A percentile compares a stretch with the other conserved stretches of the same genome.
Evolutionary conservation across 768 basidiomycete species (phyloP).

Genomic region (Dioszegia crocea): DNA sequence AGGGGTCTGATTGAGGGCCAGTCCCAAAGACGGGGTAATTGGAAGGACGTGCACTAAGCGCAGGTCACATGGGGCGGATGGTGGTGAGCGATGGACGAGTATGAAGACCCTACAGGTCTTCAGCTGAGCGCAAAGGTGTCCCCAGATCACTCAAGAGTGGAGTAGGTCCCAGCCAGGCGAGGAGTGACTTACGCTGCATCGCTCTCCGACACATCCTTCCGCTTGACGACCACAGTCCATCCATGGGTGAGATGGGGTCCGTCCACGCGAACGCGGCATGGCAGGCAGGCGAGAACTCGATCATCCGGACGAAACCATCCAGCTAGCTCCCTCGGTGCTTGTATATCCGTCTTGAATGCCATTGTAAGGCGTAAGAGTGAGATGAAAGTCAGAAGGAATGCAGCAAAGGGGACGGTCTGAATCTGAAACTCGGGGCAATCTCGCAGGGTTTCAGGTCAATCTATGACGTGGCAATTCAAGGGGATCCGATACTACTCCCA

Average conservation of each 20-base stretch:
- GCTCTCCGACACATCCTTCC: neutral
- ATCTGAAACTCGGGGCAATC: neutral
- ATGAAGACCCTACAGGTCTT: slow-evolving; percentile 16
- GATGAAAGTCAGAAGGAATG: no score
- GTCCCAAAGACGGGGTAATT: slow-evolving; percentile 21
- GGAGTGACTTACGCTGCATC: slow-evolving; percentile 17
- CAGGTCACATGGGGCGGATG: neutral
- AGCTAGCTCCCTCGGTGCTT: neutral
- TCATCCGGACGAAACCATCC: slow-evolving; percentile 14
- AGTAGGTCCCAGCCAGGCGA: neutral
- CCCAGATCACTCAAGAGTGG: no score
- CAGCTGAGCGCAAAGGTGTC: no score
- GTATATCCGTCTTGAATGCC: neutral
- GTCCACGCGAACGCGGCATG: slow-evolving; percentile 20
- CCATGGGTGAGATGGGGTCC: slow-evolving; percentile 14
- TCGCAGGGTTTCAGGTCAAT: neutral
- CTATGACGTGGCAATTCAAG: neutral
- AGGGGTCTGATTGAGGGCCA: slow-evolving; percentile 31
- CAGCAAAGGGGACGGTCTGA: no score
- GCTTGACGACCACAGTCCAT: slow-evolving; percentile 14
- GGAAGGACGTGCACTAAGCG: slow-evolving; percentile 22
- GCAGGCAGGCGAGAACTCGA: slow-evolving; percentile 10
- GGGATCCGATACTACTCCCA: neutral
- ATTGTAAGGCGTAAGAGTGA: no score
- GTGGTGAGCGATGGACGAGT: slow-evolving; percentile 1